A percentile compares a stretch with the other conserved stretches of the same genome.
Conservation (phyloP, 768 basidiomycete genomes). For the Russula sp. region DNA sequence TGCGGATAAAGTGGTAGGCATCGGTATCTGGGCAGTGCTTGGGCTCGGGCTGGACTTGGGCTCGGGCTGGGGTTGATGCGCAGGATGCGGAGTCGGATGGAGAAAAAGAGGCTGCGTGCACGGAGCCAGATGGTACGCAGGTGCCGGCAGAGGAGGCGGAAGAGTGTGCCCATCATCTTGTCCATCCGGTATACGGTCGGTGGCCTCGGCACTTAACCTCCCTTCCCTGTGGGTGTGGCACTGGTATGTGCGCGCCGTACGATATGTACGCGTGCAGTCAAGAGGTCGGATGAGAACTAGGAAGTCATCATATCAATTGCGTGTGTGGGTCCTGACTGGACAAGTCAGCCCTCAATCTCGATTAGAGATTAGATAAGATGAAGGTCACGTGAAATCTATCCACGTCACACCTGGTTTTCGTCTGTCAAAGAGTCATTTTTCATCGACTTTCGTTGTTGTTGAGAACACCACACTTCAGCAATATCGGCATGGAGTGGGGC, state of each 20-base stretch:
- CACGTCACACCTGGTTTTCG: no score
- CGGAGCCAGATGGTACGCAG: constrained; percentile 22
- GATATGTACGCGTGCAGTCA: not conserved
- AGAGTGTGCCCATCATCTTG: constrained; percentile 15
- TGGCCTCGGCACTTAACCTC: not conserved
- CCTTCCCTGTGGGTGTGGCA: not conserved
- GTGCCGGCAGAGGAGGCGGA: constrained; percentile 19
- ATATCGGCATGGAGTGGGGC: no score
- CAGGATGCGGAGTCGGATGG: constrained; percentile 1
- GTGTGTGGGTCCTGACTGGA: not conserved
- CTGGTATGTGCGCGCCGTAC: not conserved
- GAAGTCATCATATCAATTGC: not conserved
- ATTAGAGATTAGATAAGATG: not conserved
- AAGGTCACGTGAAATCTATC: no score
- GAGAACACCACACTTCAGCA: no score
- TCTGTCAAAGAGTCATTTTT: no score
- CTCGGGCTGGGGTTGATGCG: not conserved
- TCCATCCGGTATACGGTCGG: not conserved
- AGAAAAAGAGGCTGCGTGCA: constrained; percentile 21
- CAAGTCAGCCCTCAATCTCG: constrained; percentile 1
- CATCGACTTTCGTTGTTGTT: no score
- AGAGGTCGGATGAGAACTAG: not conserved
- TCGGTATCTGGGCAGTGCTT: not conserved
- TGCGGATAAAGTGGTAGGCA: not conserved
- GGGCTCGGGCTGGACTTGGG: not conserved